Base-by-base conservation (phyloP, 2,329 filamentous ascomycete species). In the Laburnicola sp. region DNA sequence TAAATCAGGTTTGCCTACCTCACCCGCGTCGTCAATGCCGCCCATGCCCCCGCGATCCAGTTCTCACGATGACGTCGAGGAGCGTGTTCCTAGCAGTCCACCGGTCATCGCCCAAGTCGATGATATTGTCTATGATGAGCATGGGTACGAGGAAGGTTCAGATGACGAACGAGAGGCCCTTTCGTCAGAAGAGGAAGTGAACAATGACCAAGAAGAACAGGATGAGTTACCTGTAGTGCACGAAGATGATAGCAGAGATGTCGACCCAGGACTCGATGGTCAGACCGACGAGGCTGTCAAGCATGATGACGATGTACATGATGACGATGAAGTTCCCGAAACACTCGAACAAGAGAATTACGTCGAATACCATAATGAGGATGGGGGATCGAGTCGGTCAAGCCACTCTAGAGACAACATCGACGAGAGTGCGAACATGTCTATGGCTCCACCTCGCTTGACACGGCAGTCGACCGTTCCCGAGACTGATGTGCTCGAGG, bases 21-120 rank as follows among this genome's bases (percentile, higher is more conserved):
- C 70, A 45, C 49, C 68, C 30, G 49, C 66, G 2, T 64, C 69
- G 1, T 71, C 69, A 4, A 60, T 69, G 30, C 60, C 67, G 26
- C 60, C 60, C 28, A 63, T 64, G 54, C 72, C 70, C 16, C 62
- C 60, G 6, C 47, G 53, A 25, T 60, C 57, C 3, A 69, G 60
- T 36, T 59, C 57, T 4, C 55, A 42, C 3, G 63, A 62, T 6
- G 58, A 58, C 8, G 51, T 36, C 9, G 65, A 68, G 39, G 63
- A 66, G 11, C 60, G 68, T 23, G 67, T 74, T 26, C 70, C 70
- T 2, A 74, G 71, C 46, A 74, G 71, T 46, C 71, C 71, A 9
- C 71, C 71, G 8, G 42, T 68, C 2, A 31, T 68, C 28, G 8
- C 51, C 6, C 51, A 53, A 46, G 59, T 60, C 3, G 61, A 63